Conservation (phyloP, 768 basidiomycete genomes). For the Leucocoprinus leucothites region DNA sequence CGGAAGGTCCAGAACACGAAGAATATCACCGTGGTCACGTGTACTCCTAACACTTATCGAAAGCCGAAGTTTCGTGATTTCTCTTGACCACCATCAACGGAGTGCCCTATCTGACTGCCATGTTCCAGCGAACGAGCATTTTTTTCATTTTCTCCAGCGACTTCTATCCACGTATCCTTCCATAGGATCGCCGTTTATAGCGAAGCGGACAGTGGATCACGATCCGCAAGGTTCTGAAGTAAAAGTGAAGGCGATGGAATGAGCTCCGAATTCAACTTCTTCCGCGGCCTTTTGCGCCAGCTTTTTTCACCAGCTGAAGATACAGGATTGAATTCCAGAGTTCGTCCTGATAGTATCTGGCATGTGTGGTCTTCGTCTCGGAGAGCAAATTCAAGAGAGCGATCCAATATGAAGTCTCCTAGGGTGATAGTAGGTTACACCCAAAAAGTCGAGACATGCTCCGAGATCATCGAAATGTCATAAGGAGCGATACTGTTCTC, state of each 20-base stretch:
- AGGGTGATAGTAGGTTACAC: too few species aligned
- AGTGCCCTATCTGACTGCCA: too few species aligned
- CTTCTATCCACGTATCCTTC: too few species aligned
- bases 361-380: too few species aligned
- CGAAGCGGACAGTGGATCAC: not conserved
- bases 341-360: too few species aligned
- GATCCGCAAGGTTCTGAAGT: constrained; percentile 1
- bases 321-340: too few species aligned
- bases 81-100: not conserved
- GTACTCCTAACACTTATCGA: not conserved
- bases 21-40: not conserved
- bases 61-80: not conserved
- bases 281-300: not conserved
- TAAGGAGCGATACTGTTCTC: not conserved
- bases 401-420: too few species aligned
- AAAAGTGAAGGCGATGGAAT: constrained; percentile 1
- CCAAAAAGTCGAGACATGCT: not conserved
- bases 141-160: too few species aligned
- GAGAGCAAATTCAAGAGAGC: too few species aligned
- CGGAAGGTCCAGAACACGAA: not conserved
- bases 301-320: not conserved
- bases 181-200: constrained; percentile 3
- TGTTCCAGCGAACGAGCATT: too few species aligned
- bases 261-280: constrained; percentile 2
- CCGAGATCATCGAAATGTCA: not conserved